phyloP scores from a whole-genome alignment of 495 filamentous ascomycete species.

The Hyaloscypha variabilis region DNA sequence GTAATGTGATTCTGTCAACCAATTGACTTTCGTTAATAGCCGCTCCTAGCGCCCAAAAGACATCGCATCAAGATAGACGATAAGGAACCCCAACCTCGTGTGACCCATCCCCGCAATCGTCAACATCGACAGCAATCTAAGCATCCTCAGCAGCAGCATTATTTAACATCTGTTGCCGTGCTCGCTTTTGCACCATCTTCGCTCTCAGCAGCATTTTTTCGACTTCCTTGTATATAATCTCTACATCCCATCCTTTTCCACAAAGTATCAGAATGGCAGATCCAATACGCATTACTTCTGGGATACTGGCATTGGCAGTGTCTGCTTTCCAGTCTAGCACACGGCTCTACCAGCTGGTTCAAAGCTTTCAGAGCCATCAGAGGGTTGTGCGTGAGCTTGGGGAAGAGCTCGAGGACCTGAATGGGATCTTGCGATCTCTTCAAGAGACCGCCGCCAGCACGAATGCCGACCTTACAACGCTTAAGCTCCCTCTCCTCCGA shows the following conservation, averaged over 20 bases:
- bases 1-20: too few species aligned
- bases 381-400: conserved; percentile 43
- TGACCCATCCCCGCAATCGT: too few species aligned
- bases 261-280: conserved; percentile 11
- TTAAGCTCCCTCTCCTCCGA: conserved; percentile 35
- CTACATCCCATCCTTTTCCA: neutral
- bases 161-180: too few species aligned
- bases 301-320: conserved; percentile 19
- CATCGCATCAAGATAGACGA: too few species aligned
- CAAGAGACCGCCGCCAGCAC: conserved; percentile 29
- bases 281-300: conserved; percentile 27
- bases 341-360: conserved; percentile 40
- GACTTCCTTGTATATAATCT: neutral
- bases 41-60: too few species aligned
- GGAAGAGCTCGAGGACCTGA: conserved; percentile 43
- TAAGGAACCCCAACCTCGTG: too few species aligned
- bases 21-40: too few species aligned
- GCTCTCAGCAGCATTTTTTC: neutral
- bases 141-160: too few species aligned
- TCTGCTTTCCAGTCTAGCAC: conserved; percentile 48
- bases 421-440: conserved; percentile 40
- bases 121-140: too few species aligned
- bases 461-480: conserved; percentile 25
- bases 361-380: conserved; percentile 43
- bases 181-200: too few species aligned